Evolutionary conservation across 345 rosid species (phyloP), one percentile per base, ranked within the genome.

Genomic region (Ailanthus altissimus): DNA sequence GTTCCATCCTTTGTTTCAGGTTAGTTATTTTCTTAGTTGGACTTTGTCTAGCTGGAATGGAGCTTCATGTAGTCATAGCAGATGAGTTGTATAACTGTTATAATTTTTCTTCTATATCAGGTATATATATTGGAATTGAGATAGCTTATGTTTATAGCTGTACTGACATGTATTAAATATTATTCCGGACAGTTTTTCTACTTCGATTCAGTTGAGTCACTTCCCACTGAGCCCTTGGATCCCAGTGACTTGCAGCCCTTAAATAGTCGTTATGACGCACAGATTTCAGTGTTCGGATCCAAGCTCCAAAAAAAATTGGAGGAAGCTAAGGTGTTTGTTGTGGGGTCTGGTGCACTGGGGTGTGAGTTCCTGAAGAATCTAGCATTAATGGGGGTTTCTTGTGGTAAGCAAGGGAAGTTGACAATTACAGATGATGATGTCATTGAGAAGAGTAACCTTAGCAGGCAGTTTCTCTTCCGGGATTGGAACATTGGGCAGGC

Each of bases 1-100:
- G 78, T 93, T 92, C 76, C 98, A 93, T 86, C 98, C 98, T 58
- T 88, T 93, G 72, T 90, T 84, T 72, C 98, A 93, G 95, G 98
- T 90, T 57, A 74, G 28, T 62, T 36, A 40, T 62, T 32, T 32
- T 23, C 13, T 16, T 73, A 7, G 51, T 65, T 5, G 40, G 72
- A 42, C 56, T 63, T 70, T 36, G 36, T 56, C 72, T 70, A 10
- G 26, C 49, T 72, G 57, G 50, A 32, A 53, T 64, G 18, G 40
- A 32, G 36, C 38, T 74, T 65, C 15, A 25, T 53, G 23, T 50
- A 8, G 23, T 42, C 23, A 1, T 51, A 38, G 10, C 45, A 56
- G 53, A n/a, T 49, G 25, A 49, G 7, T 20, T 74, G 12, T 20
- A 50, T 32, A 32, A 10, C 62, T 54, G 21, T 38, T 23, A 9